Evolutionary conservation across 345 rosid species (phyloP).

Genomic region (Citrus cavaleriei): DNA sequence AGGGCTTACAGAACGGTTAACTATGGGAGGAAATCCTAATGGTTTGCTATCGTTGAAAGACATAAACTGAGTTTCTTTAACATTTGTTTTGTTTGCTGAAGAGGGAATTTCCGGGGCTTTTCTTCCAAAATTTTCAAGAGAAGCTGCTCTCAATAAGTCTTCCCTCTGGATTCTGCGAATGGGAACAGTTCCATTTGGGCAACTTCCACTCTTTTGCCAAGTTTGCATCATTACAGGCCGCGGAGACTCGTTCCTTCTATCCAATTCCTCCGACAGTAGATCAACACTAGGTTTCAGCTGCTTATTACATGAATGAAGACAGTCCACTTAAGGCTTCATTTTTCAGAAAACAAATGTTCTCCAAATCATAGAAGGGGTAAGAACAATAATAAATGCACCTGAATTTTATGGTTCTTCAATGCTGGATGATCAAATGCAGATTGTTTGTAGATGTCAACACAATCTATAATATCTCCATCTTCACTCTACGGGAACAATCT

Average conservation of each 20-base stretch:
- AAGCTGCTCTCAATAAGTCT: slow-evolving; percentile 40
- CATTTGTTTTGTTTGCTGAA: neutral
- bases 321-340: neutral
- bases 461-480: slow-evolving; percentile 56
- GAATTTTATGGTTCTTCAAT: slow-evolving; percentile 39
- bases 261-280: neutral
- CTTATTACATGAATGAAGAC: neutral
- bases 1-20: slow-evolving; percentile 35
- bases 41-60: neutral
- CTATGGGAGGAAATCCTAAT: neutral
- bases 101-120: slow-evolving; percentile 9
- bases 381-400: slow-evolving; percentile 20
- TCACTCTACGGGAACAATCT: slow-evolving; percentile 28
- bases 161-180: slow-evolving; percentile 34
- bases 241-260: slow-evolving; percentile 7
- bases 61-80: neutral
- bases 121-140: slow-evolving; percentile 26
- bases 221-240: slow-evolving; percentile 21
- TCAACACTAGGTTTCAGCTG: slow-evolving; percentile 44
- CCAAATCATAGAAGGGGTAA: neutral
- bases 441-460: slow-evolving; percentile 46
- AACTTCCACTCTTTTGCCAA: slow-evolving; percentile 45
- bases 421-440: slow-evolving; percentile 52
- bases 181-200: slow-evolving; percentile 48
- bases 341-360: neutral